These are phyloP conservation scores for Cyclocybe cylindracea DNA, from an alignment of 768 basidiomycete species.

Conservation along the genomic window DNA sequence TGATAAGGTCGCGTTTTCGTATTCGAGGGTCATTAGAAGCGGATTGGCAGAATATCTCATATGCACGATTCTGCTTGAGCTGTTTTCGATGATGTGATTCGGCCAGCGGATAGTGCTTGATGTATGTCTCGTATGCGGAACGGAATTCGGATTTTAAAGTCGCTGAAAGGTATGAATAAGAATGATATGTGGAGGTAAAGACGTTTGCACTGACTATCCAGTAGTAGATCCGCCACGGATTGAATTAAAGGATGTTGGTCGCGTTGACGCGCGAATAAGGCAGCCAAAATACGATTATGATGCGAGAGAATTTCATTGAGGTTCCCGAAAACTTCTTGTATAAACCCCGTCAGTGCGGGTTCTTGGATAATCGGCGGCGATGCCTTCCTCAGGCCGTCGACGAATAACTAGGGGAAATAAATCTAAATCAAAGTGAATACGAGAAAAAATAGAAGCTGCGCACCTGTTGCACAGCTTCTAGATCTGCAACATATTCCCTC, in stretches of 20 bases:
- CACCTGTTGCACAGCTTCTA: constrained; percentile 72
- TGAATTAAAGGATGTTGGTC: constrained; percentile 85
- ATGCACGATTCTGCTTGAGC: constrained; percentile 64
- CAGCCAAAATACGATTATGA: constrained; percentile 68
- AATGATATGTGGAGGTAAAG: not conserved
- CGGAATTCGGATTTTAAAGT: constrained; percentile 53
- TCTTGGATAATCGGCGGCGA: constrained; percentile 66
- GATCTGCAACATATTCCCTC: constrained; percentile 82
- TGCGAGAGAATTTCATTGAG: constrained; percentile 63
- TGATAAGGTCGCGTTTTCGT: constrained; percentile 75
- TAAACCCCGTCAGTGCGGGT: constrained; percentile 60
- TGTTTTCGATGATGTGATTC: constrained; percentile 82
- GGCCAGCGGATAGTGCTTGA: constrained; percentile 86
- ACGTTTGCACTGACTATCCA: constrained; percentile 62
- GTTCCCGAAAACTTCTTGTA: constrained; percentile 85
- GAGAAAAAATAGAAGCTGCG: constrained; percentile 9
- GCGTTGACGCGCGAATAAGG: constrained; percentile 77
- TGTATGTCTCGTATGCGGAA: constrained; percentile 74
- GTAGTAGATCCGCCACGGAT: constrained; percentile 82
- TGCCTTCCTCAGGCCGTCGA: constrained; percentile 60
- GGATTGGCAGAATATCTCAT: constrained; percentile 65
- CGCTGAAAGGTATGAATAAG: constrained; percentile 31
- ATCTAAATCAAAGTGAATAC: not conserved
- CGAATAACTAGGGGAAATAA: constrained; percentile 57
- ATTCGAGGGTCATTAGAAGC: constrained; percentile 65